phyloP scores from a whole-genome alignment of 2,329 filamentous ascomycete species.

The Ophiocordyceps unilateralis region DNA sequence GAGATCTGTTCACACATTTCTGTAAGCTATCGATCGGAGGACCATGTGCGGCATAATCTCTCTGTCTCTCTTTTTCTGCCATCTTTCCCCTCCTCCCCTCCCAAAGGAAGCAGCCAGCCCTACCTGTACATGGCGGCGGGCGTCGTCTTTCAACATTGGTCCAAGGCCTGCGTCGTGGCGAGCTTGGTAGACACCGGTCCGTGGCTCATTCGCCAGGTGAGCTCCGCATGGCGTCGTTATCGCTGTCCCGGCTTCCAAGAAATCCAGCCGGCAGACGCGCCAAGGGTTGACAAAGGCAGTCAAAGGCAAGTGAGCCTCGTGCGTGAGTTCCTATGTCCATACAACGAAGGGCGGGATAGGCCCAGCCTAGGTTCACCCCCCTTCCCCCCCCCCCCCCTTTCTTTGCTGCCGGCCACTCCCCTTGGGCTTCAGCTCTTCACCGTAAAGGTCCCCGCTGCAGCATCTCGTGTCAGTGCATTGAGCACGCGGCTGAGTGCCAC shows the following conservation, averaged over 20 bases:
- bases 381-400: no score
- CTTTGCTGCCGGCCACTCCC: neutral
- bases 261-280: neutral
- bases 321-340: no score
- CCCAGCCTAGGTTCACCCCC: no score
- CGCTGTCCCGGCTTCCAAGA: neutral
- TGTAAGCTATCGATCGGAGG: neutral
- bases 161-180: neutral
- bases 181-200: no score
- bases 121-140: neutral
- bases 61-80: neutral
- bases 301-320: no score
- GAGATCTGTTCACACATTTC: neutral
- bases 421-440: neutral
- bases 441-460: neutral
- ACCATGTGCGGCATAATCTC: no score
- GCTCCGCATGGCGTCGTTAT: neutral
- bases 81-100: neutral
- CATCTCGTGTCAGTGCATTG: neutral
- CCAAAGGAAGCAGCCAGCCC: neutral
- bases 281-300: neutral
- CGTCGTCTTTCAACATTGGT: neutral
- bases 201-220: neutral
- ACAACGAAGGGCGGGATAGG: no score
- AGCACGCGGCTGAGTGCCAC: neutral